Base-by-base conservation (phyloP, 2,329 filamentous ascomycete genomes). In the Clonostachys rosea region DNA sequence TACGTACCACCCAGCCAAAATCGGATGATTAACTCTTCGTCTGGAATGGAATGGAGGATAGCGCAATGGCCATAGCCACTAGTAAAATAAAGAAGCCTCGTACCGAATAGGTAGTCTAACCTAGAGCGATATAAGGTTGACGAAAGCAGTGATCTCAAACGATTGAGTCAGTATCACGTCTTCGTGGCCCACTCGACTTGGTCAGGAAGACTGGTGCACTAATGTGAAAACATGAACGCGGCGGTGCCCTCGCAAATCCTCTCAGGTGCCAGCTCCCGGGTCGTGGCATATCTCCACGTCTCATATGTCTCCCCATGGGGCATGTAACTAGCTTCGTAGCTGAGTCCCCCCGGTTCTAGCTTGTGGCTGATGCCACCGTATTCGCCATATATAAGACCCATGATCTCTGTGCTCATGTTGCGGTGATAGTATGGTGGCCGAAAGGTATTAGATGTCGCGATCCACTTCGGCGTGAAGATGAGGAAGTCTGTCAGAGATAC, bases 401-500 rank as follows among this genome's bases (percentile, higher is more conserved):
- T 78, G 48, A 81, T 67, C 55, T 83, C 79, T 1, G 74, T 73
- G 34, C 76, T 78, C 37, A 71, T 73, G 58, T 82, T 83, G 42
- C 79, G 71, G 59, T 86, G 83, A 59, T 84, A 87, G 63, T 83
- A 86, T 0, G 83, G 83, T 2, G 80, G 79, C 0, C 82, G 73
- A 65, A 84, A 85, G 0, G 83, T 85, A 48, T 75, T 73, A 42
- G 77, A 75, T 0, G 77, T 74, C 2, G 84, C 79, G 12, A 83
- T 73, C 83, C 83, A 87, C 16, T 81, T 73, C 0, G 83, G 82
- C 0, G 81, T 79, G 61, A 87, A 87, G 61, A 84, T 79, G 42
- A 87, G 74, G 52, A 87, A 86, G 62, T 87, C 84, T 0, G 76
- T 76, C 5, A 81, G 63, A 2, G 80, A 74, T 0, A 78, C 78